Evolutionary conservation across 192 early-diverging fungal species (phyloP).

Genomic region (Coemansia sp.): DNA sequence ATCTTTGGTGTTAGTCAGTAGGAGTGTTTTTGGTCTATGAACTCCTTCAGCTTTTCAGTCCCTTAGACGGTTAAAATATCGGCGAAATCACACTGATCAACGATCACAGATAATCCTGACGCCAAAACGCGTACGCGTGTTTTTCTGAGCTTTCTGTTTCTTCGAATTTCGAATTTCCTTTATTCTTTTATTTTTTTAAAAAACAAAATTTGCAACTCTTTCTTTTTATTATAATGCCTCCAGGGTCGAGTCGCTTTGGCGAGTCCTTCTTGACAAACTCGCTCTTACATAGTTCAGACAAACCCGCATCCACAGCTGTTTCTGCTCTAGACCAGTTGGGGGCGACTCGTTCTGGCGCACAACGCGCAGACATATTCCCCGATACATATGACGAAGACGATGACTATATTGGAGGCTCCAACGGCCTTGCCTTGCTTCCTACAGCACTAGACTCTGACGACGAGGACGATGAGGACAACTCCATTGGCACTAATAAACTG

Average conservation of each 20-base stretch:
- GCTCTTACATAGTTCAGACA: not conserved
- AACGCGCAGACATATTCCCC: not conserved
- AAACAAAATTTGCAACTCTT: not conserved
- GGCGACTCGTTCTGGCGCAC: not conserved
- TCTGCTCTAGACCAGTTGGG: conserved; percentile 1
- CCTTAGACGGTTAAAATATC: no score
- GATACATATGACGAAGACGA: conserved; percentile 11
- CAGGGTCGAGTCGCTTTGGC: not conserved
- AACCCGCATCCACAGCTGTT: not conserved
- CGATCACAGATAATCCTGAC: not conserved
- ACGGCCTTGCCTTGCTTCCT: conserved; percentile 21
- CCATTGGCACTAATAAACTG: conserved; percentile 4
- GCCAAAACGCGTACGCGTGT: not conserved
- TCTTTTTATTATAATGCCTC: not conserved
- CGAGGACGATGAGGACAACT: not conserved
- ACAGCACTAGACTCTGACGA: conserved; percentile 32
- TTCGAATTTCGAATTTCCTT: not conserved
- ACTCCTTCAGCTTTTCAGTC: no score
- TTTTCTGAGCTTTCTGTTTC: not conserved
- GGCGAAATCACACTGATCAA: not conserved
- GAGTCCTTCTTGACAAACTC: not conserved
- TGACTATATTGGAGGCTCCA: not conserved
- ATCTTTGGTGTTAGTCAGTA: no score
- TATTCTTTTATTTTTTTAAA: no score
- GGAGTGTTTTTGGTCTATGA: no score